These are phyloP conservation scores for Wallacemonas sp. DNA, from an alignment of 208 protist species.

Conservation along the genomic window DNA sequence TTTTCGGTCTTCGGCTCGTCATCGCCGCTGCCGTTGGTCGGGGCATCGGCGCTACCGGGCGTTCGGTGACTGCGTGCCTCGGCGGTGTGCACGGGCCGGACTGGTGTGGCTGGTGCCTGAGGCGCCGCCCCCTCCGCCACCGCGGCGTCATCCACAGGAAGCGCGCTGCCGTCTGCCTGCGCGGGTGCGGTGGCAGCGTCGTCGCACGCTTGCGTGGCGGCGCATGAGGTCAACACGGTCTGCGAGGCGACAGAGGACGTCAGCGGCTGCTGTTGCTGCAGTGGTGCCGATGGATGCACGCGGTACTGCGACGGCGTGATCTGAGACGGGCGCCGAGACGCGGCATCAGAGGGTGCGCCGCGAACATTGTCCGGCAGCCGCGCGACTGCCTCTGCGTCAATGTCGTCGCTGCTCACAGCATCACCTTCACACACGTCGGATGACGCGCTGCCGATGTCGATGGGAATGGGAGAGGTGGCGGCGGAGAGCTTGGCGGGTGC, in stretches of 20 bases:
- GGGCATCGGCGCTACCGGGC: not conserved
- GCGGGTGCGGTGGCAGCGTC: too few species aligned
- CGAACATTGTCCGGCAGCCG: not conserved
- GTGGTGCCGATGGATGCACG: not conserved
- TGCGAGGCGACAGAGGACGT: not conserved
- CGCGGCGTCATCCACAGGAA: too few species aligned
- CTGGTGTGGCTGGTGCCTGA: too few species aligned
- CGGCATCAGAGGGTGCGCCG: not conserved
- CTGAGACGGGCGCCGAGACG: not conserved
- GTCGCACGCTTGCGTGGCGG: not conserved
- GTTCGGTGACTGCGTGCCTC: too few species aligned
- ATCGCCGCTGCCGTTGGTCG: not conserved
- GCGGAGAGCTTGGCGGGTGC: not conserved
- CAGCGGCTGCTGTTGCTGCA: not conserved
- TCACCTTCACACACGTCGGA: not conserved
- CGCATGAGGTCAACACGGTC: not conserved
- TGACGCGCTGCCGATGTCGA: not conserved
- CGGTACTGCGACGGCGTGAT: not conserved
- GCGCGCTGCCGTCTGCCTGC: too few species aligned
- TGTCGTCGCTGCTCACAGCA: not conserved
- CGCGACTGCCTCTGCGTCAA: not conserved
- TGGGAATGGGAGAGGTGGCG: not conserved
- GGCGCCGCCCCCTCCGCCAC: not conserved
- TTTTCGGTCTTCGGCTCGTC: constrained; percentile 69
- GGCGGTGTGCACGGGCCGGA: too few species aligned